These are phyloP conservation scores for Umbilicus rupestris DNA, from an alignment of 164 flowering plant species.

Conservation along the genomic window DNA sequence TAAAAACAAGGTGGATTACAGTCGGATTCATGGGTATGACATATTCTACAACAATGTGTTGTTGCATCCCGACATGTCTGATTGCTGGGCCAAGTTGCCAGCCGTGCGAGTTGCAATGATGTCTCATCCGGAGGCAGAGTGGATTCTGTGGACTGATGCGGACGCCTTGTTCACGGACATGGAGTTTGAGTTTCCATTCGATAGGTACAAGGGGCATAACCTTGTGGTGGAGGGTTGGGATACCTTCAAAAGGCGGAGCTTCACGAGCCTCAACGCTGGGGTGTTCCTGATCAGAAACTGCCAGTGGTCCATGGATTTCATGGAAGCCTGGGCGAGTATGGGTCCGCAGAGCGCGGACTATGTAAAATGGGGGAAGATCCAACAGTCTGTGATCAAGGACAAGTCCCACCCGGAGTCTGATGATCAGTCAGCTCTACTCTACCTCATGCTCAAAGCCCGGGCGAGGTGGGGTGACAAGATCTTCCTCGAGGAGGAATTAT, in stretches of 20 bases:
- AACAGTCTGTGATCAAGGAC: conserved; percentile 34
- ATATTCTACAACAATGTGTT: conserved; percentile 51
- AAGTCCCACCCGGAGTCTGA: conserved; percentile 66
- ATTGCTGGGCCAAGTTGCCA: conserved; percentile 83
- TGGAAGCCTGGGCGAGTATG: conserved; percentile 76
- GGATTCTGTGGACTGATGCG: conserved; percentile 99
- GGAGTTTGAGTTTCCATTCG: conserved; percentile 77
- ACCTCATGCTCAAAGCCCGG: conserved; percentile 39
- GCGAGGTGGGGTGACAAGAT: conserved; percentile 54
- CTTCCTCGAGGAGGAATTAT: conserved; percentile 57
- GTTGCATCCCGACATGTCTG: conserved; percentile 54
- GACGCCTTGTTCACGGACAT: conserved; percentile 91
- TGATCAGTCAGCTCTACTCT: conserved; percentile 76
- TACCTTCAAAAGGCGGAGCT: conserved; percentile 36
- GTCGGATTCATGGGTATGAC: conserved; percentile 52
- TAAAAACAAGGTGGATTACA: conserved; percentile 68
- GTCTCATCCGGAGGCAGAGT: conserved; percentile 98
- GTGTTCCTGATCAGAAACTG: conserved; percentile 85
- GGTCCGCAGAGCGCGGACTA: conserved; percentile 70
- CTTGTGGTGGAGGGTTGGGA: conserved; percentile 82
- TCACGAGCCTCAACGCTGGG: conserved; percentile 85
- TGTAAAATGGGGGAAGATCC: conserved; percentile 51
- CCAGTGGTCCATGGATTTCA: conserved; percentile 92
- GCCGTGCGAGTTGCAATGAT: conserved; percentile 76
- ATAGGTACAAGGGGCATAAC: conserved; percentile 48